phyloP scores from a whole-genome alignment of 805 yeast genomes.

The Saccharomycopsis sp. region DNA sequence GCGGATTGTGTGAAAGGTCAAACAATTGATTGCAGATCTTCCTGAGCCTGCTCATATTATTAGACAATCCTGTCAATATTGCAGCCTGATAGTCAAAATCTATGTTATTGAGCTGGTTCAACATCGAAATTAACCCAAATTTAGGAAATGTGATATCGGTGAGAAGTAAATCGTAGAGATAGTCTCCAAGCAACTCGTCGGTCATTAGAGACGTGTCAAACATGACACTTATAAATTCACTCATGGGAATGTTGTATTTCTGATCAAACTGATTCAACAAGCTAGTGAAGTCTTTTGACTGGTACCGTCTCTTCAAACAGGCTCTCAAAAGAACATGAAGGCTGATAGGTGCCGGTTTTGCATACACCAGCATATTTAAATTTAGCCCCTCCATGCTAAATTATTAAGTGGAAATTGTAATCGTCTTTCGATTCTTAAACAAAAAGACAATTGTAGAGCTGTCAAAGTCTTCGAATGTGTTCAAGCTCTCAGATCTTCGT shows the following conservation, averaged over 20 bases:
- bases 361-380: background rate
- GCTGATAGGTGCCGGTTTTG: background rate
- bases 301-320: constrained; percentile 7
- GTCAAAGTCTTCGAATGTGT: too few species aligned
- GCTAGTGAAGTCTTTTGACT: constrained; percentile 1
- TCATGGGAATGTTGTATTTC: constrained; percentile 1
- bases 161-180: constrained; percentile 1
- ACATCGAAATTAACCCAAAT: constrained; percentile 7
- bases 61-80: background rate
- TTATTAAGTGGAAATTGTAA: background rate
- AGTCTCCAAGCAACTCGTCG: constrained; percentile 2
- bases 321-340: constrained; percentile 1
- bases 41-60: background rate
- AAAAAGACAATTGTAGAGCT: too few species aligned
- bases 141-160: background rate
- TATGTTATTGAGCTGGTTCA: background rate
- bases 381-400: background rate
- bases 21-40: background rate
- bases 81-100: constrained; percentile 3
- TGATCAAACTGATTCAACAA: constrained; percentile 6
- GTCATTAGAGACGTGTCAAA: background rate
- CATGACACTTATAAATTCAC: constrained; percentile 1
- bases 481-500: too few species aligned
- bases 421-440: too few species aligned
- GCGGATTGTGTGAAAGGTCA: background rate